Base-by-base conservation (phyloP, 371 early-diverging fungal species). In the Dichotomocladium elegans region DNA sequence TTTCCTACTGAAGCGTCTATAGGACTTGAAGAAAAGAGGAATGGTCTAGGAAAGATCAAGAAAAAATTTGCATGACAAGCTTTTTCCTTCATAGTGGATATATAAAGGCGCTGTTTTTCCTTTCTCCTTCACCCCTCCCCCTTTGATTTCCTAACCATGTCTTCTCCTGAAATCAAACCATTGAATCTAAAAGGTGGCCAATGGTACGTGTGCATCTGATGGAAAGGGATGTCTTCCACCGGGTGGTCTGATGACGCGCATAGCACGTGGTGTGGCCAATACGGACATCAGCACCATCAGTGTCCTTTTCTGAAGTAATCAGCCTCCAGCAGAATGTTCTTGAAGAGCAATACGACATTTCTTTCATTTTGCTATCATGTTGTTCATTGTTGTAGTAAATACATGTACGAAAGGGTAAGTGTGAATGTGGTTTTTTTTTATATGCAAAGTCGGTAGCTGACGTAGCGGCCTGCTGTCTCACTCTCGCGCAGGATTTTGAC, bases 381-480 rank as follows among this genome's bases (percentile, higher is more conserved):
- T 37, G n/a, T 10, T 37, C 8, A n/a, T n/a, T 43, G 44, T 19
- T 47, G 27, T 47, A 25, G 31, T 26, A 24, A 31, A 14, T 47
- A 35, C 24, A 24, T 30, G 35, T 49, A 27, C 19, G 17, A 4
- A 15, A 31, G 34, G 1, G 30, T 15, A 15, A 1, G 43, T 14
- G 17, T 29, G 29, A 0, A 9, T 26, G 8, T 12, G 30, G 26
- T 41, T 41, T 21, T 41, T 22, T 15, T 59, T 79, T 87, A 91
- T 63, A 90, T 83, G 76, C 91, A 90, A 28, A 95, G 75, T 47
- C 96, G 87, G 77, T 95, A 96, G 63, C 93, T 93, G 59, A 97
- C 84, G 63, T 92, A 93, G 60, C 94, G 88, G 59, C 99, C 99
- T 44, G 98, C 98, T 31, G 99, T 99, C 74, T 99, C 98, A 68